Evolutionary conservation across 2,329 filamentous ascomycete genomes (phyloP), one percentile per base, ranked within the genome.

Genomic region (Clonostachys chloroleuca): DNA sequence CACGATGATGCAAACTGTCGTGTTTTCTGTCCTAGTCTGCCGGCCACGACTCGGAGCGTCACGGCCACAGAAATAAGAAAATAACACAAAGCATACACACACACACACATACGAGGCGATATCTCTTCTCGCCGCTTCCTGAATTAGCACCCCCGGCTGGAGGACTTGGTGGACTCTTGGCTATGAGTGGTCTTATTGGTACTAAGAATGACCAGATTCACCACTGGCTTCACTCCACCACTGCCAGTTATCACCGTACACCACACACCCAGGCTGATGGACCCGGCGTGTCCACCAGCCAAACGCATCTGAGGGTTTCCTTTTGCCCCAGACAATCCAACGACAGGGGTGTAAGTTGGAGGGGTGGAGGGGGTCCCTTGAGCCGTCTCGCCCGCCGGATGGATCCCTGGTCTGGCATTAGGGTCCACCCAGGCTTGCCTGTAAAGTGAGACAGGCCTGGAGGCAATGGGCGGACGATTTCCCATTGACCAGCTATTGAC

Each of bases 391-490:
- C 56, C 47, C 47, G 47, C 40, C 44, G 34, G 47, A 46, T 49
- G 44, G 40, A 43, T 53, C 54, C 52, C 57, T 49, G 42, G 49
- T 43, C 44, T 43, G 20, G 39, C 34, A 42, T 30, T 20, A 34
- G 24, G 35, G 20, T 24, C 45, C 35, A 42, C 50, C 57, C 56
- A 51, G 56, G 72, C 71, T 71, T 67, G 62, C 65, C 69, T 64
- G 69, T 73, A n/a, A n/a, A n/a, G 72, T 77, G 73, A 78, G 74
- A 77, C 73, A 74, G 61, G 66, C 68, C 68, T 68, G 67, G 66
- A 65, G 60, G 61, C 56, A 56, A 56, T 54, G 56, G 56, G 60
- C 53, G 47, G 54, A 55, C 53, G 48, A n/a, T 39, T 46, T 18
- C 14, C 46, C 41, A 37, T 47, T 30, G 18, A 43, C 42, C 17